Percentiles rank a stretch among this genome's conserved stretches.
phyloP scores from a whole-genome alignment of 768 basidiomycete genomes.

The Phanerochaete carnosa region DNA sequence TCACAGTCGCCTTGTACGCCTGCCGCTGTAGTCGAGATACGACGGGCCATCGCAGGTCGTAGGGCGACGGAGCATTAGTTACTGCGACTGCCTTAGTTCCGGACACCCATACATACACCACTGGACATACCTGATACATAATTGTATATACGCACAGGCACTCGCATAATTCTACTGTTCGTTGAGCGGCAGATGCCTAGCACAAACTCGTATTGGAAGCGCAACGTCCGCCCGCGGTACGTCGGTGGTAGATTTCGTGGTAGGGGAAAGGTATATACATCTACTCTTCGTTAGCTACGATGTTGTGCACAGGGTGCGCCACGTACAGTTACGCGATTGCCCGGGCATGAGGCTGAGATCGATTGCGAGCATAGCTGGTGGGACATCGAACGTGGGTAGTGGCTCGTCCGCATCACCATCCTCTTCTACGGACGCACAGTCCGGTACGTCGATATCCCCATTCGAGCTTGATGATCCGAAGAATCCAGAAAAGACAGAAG shows the following conservation, averaged over 20 bases:
- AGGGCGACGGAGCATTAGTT: conserved; percentile 55
- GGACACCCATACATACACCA: background rate
- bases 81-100: conserved; percentile 27
- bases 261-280: conserved; percentile 72
- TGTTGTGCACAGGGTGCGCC: conserved; percentile 26
- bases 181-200: conserved; percentile 71
- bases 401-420: conserved; percentile 56
- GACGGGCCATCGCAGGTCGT: conserved; percentile 85
- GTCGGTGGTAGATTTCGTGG: conserved; percentile 87
- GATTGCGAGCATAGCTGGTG: conserved; percentile 85
- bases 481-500: conserved; percentile 3
- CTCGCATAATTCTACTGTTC: conserved; percentile 78
- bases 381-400: conserved; percentile 83
- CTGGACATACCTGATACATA: conserved; percentile 66
- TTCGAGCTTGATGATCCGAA: conserved; percentile 5
- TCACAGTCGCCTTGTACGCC: background rate
- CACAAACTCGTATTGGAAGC: conserved; percentile 88
- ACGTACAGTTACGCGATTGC: conserved; percentile 73
- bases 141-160: conserved; percentile 90
- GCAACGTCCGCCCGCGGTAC: conserved; percentile 78
- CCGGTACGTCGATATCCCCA: conserved; percentile 13
- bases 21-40: conserved; percentile 10
- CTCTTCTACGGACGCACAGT: conserved; percentile 27
- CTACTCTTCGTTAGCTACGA: conserved; percentile 35
- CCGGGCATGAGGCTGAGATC: conserved; percentile 83